These are phyloP conservation scores for Immersiella caudata DNA, from an alignment of 495 filamentous ascomycete species.

Conservation along the genomic window DNA sequence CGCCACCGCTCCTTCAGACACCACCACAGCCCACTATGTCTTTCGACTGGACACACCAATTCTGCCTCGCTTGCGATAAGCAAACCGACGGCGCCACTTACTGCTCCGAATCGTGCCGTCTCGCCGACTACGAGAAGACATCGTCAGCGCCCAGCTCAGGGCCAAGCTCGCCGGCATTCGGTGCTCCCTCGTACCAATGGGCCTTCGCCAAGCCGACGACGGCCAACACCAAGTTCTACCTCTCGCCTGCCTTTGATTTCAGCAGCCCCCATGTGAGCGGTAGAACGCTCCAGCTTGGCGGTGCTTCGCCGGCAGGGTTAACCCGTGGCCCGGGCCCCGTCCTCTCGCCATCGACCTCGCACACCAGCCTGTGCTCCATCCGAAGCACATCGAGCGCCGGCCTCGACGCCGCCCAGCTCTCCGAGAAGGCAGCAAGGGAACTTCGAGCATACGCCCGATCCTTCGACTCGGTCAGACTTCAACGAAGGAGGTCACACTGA, in stretches of 20 bases:
- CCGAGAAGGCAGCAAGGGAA: conserved; percentile 76
- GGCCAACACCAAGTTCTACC: conserved; percentile 60
- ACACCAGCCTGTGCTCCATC: conserved; percentile 81
- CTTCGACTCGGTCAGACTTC: conserved; percentile 76
- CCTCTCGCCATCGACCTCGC: conserved; percentile 80
- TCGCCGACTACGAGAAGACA: conserved; percentile 82
- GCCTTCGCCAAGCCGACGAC: conserved; percentile 38
- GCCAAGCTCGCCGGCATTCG: conserved; percentile 54
- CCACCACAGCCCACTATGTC: conserved; percentile 46
- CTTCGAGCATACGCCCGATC: conserved; percentile 83
- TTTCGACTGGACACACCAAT: conserved; percentile 87
- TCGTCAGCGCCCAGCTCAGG: conserved; percentile 59
- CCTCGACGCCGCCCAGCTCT: conserved; percentile 60
- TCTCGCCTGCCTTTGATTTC: conserved; percentile 73
- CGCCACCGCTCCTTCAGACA: conserved; percentile 23
- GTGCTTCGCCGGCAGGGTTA: conserved; percentile 39
- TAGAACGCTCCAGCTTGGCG: conserved; percentile 14
- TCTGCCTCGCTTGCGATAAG: conserved; percentile 92
- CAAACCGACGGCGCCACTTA: conserved; percentile 80
- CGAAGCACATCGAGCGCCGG: conserved; percentile 61
- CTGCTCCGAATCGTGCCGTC: conserved; percentile 90
- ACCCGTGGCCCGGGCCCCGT: conserved; percentile 41
- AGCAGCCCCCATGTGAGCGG: conserved; percentile 47
- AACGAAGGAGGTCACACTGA: conserved; percentile 53
- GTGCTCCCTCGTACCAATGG: conserved; percentile 51